Conservation (phyloP, 2,329 filamentous ascomycete species). For the Fusarium beomiforme region DNA sequence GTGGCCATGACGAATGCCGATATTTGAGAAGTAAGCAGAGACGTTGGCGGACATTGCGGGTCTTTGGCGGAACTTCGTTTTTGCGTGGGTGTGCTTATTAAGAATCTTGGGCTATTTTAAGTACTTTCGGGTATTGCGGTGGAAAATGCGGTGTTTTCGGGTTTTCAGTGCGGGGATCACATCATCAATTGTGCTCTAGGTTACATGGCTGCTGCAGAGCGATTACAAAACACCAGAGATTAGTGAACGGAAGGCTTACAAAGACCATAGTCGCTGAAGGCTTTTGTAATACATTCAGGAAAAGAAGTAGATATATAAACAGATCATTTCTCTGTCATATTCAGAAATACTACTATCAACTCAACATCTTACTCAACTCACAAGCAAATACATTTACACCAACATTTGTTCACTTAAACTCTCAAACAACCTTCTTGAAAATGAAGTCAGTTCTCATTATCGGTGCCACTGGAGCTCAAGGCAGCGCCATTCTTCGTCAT, state of each 20-base stretch:
- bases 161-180: fast-evolving
- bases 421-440: fast-evolving
- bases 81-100: not conserved
- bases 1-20: too few species aligned
- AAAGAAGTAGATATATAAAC: not conserved
- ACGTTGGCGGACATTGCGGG: not conserved
- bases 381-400: not conserved
- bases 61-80: fast-evolving
- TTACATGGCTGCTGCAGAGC: too few species aligned
- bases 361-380: fast-evolving
- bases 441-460: not conserved
- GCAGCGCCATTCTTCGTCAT: not conserved
- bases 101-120: fast-evolving
- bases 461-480: not conserved
- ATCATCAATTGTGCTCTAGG: not conserved
- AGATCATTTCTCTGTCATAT: fast-evolving
- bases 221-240: not conserved
- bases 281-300: fast-evolving
- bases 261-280: not conserved
- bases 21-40: not conserved
- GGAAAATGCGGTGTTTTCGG: not conserved
- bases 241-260: not conserved
- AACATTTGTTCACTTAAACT: fast-evolving
- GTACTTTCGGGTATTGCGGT: fast-evolving
- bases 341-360: fast-evolving